A percentile compares a stretch with the other conserved stretches of the same genome.
Conservation (phyloP, 441 rosid species). For the Populus hybrid region DNA sequence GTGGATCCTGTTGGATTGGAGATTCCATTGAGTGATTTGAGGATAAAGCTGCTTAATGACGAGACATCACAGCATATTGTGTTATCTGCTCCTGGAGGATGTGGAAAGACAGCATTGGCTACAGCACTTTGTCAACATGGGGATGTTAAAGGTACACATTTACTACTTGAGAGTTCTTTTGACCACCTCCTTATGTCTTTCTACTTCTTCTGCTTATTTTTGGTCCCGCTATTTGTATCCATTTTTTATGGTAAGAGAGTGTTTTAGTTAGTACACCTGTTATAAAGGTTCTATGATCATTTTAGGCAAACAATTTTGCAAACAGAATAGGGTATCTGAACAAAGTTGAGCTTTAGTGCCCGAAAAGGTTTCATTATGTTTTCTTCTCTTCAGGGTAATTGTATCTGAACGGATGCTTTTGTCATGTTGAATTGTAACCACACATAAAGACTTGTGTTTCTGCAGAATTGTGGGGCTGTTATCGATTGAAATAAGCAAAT, state of each 20-base stretch:
- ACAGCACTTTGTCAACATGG: constrained; percentile 46
- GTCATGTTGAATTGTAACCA: too few relatives aligned
- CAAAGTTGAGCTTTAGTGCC: too few relatives aligned
- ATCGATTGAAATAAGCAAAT: background rate
- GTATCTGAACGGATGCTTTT: too few relatives aligned
- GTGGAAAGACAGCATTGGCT: constrained; percentile 61
- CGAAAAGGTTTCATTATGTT: too few relatives aligned
- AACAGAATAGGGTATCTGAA: background rate
- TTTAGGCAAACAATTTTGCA: too few relatives aligned
- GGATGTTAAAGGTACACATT: constrained; percentile 37
- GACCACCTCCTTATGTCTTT: background rate
- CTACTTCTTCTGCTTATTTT: background rate
- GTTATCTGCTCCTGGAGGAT: constrained; percentile 59
- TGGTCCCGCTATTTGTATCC: background rate
- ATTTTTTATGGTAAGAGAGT: background rate
- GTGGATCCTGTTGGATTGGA: constrained; percentile 44
- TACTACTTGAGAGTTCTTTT: background rate
- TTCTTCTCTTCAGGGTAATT: too few relatives aligned
- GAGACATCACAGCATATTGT: constrained; percentile 24
- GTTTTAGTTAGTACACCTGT: background rate
- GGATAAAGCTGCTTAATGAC: constrained; percentile 32
- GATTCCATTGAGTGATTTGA: constrained; percentile 44
- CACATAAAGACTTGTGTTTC: too few relatives aligned
- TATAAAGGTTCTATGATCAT: background rate
- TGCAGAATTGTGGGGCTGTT: too few relatives aligned